A percentile compares a stretch with the other conserved stretches of the same genome.
These are phyloP conservation scores for Maudiozyma barnettii DNA, from an alignment of 805 yeast genomes.

Conservation along the genomic window DNA sequence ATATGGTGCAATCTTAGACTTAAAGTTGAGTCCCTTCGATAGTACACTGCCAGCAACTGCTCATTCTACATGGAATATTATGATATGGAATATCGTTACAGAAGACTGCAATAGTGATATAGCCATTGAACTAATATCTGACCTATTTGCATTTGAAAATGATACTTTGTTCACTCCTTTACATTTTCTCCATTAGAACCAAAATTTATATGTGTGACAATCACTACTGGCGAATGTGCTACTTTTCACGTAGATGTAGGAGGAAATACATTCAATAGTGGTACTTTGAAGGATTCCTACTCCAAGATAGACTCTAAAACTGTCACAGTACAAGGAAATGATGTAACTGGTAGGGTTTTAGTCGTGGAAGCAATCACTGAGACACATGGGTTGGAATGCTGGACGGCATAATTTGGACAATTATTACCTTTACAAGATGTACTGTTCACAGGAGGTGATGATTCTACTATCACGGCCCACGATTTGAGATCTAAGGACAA, in stretches of 20 bases:
- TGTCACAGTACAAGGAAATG: constrained; percentile 12
- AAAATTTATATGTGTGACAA: constrained; percentile 41
- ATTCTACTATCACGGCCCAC: constrained; percentile 62
- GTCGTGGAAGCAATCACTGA: constrained; percentile 22
- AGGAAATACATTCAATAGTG: background rate
- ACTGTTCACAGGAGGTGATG: constrained; percentile 87
- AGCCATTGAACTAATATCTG: constrained; percentile 19
- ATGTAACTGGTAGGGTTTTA: background rate
- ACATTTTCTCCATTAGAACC: constrained; percentile 41
- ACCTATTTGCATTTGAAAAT: constrained; percentile 39
- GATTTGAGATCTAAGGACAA: constrained; percentile 41
- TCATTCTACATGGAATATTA: constrained; percentile 73
- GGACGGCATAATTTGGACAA: constrained; percentile 74
- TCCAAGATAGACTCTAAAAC: constrained; percentile 4
- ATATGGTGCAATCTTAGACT: constrained; percentile 63
- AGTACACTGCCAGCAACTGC: constrained; percentile 43
- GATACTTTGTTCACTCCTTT: constrained; percentile 54
- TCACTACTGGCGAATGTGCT: constrained; percentile 57
- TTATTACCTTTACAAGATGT: constrained; percentile 43
- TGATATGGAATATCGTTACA: constrained; percentile 43
- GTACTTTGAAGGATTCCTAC: constrained; percentile 5
- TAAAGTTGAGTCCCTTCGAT: constrained; percentile 56
- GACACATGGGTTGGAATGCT: constrained; percentile 68
- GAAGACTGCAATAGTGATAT: constrained; percentile 9
- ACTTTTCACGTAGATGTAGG: constrained; percentile 12